Percentiles rank a stretch among this genome's conserved stretches.
Conservation (phyloP, 257 asterid species). For the Nicotiana noctiflora region DNA sequence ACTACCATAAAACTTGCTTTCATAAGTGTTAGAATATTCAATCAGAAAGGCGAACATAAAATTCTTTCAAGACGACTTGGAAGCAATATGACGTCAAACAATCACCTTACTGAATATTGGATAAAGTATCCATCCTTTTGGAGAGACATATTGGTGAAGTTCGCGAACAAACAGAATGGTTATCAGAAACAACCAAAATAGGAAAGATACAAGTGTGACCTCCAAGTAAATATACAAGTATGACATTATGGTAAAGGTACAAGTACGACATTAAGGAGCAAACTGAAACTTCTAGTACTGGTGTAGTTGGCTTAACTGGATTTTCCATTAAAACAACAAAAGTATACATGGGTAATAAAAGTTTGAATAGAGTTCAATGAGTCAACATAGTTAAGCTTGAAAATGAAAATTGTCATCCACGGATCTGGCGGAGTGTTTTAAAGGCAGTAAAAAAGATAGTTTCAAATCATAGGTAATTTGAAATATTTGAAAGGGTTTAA, state of each 20-base stretch:
- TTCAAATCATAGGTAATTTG: neutral
- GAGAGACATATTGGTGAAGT: neutral
- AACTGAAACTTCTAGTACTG: neutral
- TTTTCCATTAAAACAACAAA: neutral
- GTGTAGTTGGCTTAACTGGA: neutral
- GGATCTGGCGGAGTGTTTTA: neutral
- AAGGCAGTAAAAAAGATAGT: neutral
- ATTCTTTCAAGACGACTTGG: neutral
- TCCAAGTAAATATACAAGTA: neutral
- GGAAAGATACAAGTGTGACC: neutral
- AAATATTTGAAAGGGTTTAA: neutral
- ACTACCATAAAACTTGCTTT: neutral
- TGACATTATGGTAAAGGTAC: neutral
- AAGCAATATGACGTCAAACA: neutral
- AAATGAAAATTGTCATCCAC: neutral
- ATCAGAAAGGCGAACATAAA: neutral
- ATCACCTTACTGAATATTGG: neutral
- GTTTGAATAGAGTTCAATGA: neutral
- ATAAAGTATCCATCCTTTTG: neutral
- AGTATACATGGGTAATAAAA: neutral
- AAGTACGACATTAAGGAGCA: neutral
- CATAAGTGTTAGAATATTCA: neutral
- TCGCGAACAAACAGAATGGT: neutral
- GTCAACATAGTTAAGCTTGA: neutral
- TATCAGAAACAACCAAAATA: neutral